Evolutionary conservation across 208 protist genomes (phyloP).

Genomic region (Leishmania aethiopica): DNA sequence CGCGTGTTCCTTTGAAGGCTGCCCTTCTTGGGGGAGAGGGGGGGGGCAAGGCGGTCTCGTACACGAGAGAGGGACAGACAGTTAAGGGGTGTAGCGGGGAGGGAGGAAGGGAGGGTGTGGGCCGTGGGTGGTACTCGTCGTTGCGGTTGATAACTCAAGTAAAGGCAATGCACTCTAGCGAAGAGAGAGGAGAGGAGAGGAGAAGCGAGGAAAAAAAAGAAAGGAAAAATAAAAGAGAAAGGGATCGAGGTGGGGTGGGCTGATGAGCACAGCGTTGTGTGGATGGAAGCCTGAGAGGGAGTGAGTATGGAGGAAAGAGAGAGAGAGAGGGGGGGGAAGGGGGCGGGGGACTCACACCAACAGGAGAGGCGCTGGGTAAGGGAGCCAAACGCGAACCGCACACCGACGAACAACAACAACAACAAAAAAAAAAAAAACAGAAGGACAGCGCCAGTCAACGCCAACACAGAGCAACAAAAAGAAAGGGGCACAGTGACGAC

Average conservation of each 20-base stretch:
- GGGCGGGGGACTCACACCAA: neutral
- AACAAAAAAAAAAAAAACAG: no score
- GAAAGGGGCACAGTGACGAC: neutral
- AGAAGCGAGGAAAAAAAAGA: neutral
- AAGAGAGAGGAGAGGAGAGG: neutral
- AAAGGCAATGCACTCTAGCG: neutral
- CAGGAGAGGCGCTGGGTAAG: constrained; percentile 3
- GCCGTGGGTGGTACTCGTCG: neutral
- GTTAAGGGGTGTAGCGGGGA: neutral
- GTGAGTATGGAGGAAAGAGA: neutral
- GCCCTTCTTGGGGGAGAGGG: no score
- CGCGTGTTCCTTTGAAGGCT: neutral
- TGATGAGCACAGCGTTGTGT: neutral
- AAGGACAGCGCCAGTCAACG: no score
- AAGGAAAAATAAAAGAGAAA: neutral
- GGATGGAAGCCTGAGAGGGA: neutral
- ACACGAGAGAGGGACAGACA: neutral
- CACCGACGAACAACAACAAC: no score
- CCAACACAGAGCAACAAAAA: no score
- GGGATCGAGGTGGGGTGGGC: neutral
- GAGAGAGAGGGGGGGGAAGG: neutral
- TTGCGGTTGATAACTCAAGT: neutral
- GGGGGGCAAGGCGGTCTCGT: neutral
- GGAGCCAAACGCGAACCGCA: neutral
- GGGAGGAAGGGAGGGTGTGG: neutral